Conservation (phyloP, 2,329 filamentous ascomycete genomes). For the Akanthomyces dipterigenus region DNA sequence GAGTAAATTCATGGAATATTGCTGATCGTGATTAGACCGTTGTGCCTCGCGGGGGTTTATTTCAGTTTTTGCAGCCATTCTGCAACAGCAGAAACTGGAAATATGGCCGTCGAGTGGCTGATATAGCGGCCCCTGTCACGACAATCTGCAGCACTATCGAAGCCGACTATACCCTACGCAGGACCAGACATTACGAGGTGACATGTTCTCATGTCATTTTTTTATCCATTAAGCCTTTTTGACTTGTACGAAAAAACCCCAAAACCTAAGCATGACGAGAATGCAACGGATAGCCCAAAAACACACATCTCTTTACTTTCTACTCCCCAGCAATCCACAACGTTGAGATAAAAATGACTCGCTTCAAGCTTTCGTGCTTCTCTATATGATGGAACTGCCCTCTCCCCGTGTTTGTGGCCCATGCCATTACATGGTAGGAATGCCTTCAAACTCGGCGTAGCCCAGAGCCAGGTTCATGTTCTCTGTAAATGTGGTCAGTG, state of each 20-base stretch:
- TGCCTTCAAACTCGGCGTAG: constrained; percentile 11
- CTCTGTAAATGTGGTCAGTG: neutral
- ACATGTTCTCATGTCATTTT: neutral
- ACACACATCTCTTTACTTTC: neutral
- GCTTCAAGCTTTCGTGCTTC: neutral
- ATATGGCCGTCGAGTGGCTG: no score
- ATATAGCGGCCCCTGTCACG: no score
- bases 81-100: no score
- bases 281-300: neutral
- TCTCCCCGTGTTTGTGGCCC: neutral
- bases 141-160: no score
- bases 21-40: no score
- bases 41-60: no score
- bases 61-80: no score
- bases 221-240: neutral
- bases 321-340: neutral
- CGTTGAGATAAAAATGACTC: neutral
- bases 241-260: neutral
- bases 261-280: neutral
- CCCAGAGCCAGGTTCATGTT: constrained; percentile 10
- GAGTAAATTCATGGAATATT: no score
- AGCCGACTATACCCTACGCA: no score
- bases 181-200: no score
- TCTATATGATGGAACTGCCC: neutral
- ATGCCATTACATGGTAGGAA: neutral